Evolutionary conservation across 305 asterid species (phyloP), one percentile per base, ranked within the genome.

Genomic region (Galium porrigens): DNA sequence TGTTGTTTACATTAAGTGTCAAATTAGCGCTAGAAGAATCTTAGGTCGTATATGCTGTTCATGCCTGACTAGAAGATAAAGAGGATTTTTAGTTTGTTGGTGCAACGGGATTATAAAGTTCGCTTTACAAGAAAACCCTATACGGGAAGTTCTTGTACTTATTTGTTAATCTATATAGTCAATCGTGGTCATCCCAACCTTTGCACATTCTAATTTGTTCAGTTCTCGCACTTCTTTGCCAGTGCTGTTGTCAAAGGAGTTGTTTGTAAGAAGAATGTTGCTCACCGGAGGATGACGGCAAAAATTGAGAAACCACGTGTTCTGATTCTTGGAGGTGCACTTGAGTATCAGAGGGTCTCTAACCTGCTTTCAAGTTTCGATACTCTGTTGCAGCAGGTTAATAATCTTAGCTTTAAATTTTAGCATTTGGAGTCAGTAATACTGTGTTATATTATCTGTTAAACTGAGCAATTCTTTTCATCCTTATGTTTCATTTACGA

Each of bases 351-450:
- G 83, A 84, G 99, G 68, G 88, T 92, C 76, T 80, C 99, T 63
- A 89, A 79, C 72, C 86, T 86, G 77, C 85, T 89, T 74, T 89
- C 99, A 71, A 89, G 99, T 79, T 81, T 89, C 67, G 99, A 87
- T 74, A 92, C 99, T 56, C 73, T 92, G 82, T 79, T 92, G 80
- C 95, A 92, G 80, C 99, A 92, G 94, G 99, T 90, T 78, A 64
- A 57, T 56, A 12, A 9, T 42, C 17, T 66, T 54, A 32, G 17
- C 69, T 32, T 33, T 48, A 15, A 14, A 10, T 64, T 32, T 10
- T 37, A 7, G 18, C 37, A 20, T 44, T 22, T 34, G n/a, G 30
- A 49, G 37, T 33, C 42, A 51, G 12, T 41, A 58, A 60, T 41
- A n/a, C 41, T 15, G 41, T 4, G 42, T 7, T 61, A 53, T 44